Evolutionary conservation across 768 basidiomycete genomes (phyloP), one percentile per base, ranked within the genome.

Genomic region (Hebeloma cylindrosporum): DNA sequence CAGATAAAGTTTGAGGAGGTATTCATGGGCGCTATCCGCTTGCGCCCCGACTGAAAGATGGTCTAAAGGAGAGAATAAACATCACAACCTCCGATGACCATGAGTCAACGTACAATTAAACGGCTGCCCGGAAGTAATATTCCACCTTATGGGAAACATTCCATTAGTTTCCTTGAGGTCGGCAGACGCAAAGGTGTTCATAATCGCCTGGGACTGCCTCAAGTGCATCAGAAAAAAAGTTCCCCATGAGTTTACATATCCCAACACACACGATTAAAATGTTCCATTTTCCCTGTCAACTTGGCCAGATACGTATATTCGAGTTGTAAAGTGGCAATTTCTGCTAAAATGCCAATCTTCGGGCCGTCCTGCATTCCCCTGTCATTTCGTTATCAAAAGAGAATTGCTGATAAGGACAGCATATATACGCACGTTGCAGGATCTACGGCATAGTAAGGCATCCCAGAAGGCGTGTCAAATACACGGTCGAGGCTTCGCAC

Each of bases 291-390:
- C 2, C 85, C 86, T 1, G 89, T 92, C 7, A 83, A 61, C 51
- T 87, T 83, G 1, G 87, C 85, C 2, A 94, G 75, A 53, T 93
- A 93, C 44, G 84, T 77, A 60, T 91, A 88, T 62, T 95, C 93
- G 38, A 95, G 60, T 59, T 93, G 90, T 43, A 87, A 70, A 32
- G 79, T 88, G 3, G 81, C 88, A 30, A 92, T 82, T 62, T 96
- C 93, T 0, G 93, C 88, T n/a, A 87, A 63, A 7, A 72, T 57
- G 9, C 73, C 74, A 10, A 71, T 59, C 39, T 67, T 64, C 0
- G 62, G 48, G 0, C 73, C 71, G 3, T 45, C 29, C 22, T 43
- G 37, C 7, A 37, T 49, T 8, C 51, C 53, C 23, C 53, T 56
- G 22, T 7, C 21, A 3, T 17, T 26, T 41, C 5, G 32, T 14